Evolutionary conservation across 2,329 filamentous ascomycete species (phyloP), one percentile per base, ranked within the genome.

Genomic region (Penicillium sp.): DNA sequence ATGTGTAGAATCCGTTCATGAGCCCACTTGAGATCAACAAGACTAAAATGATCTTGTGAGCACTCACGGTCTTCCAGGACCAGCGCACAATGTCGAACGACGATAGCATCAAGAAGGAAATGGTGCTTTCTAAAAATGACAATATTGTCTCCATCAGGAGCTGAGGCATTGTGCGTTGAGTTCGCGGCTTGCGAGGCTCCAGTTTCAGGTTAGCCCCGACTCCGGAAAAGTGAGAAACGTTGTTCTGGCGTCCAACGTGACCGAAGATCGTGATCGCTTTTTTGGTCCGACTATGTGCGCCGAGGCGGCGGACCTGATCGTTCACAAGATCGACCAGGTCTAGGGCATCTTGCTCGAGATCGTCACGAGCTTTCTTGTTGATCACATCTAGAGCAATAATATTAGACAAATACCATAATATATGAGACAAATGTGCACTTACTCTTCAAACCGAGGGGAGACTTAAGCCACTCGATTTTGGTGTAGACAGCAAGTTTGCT

Each of bases 401-500:
- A 36, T 53, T 53, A 57, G 29, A 39, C 33, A n/a, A 45, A 24
- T 13, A 4, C 21, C 26, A 27, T 15, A 4, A 20, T 32, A 10
- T 4, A 34, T 29, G 7, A 12, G 3, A 10, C 9, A 10, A 21
- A 24, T 18, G 15, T 18, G 9, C 15, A 64, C 73, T 67, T 58
- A 76, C 76, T 67, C 64, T 74, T 73, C 33, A 78, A 68, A 24
- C 79, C 66, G 42, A 68, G 78, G 9, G 86, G 86, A 47, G 83
- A 78, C 59, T 85, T 88, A 21, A 84, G 81, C 94, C 94, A 97
- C 61, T 91, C 89, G n/a, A 96, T 84, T 64, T 88, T 89, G 46
- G 87, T 89, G 73, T 90, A 96, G 36, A 97, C 84, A 21, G 91
- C 88, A 49, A 99, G 83, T 75, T 94, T 97, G 72, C 91, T 96